Evolutionary conservation across 768 basidiomycete genomes (phyloP), one percentile per base, ranked within the genome.

Genomic region (Lentinula boryana): DNA sequence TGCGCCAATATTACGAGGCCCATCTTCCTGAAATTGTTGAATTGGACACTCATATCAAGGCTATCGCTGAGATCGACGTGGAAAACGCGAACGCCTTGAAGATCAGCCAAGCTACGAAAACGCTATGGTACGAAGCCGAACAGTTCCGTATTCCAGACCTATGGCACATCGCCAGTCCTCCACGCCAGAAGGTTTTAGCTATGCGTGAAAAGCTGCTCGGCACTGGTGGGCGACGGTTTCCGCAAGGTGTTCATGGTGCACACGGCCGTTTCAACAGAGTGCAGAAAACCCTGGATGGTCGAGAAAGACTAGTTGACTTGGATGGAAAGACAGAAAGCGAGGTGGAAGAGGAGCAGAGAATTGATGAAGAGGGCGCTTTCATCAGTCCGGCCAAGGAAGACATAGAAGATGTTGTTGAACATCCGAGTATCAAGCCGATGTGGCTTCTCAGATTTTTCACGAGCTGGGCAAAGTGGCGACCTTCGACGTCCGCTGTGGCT

Each of bases 381-480:
- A 68, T 68, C 3, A 49, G 66, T 60, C 57, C 63, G 33, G 68
- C 64, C 35, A 74, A 71, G 60, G 78, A 76, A 36, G 79, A 77
- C 23, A 81, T 83, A 55, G 84, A 82, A 59, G 82, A 82, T 60
- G 82, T 80, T 43, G 82, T 85, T 50, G 78, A 79, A 67, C 79
- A 84, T 70, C 79, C 79, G 35, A 75, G 73, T 21, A 84, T 88
- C 69, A 84, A 83, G 58, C 88, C 89, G 40, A 85, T 89, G 78
- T 91, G 90, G 90, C 69, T 91, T 58, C 72, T 92, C 66, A 76
- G 80, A 67, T 83, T 91, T 72, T 88, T 92, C 70, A 89, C 85
- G 50, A 87, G 86, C 61, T 91, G 88, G 88, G 87, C 83, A 43
- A 80, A 79, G 63, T 83, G 88, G 83, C 81, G 81, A 56, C 78